Evolutionary conservation across 2,329 filamentous ascomycete species (phyloP), one percentile per base, ranked within the genome.

Genomic region (Pestalotiopsis sp.): DNA sequence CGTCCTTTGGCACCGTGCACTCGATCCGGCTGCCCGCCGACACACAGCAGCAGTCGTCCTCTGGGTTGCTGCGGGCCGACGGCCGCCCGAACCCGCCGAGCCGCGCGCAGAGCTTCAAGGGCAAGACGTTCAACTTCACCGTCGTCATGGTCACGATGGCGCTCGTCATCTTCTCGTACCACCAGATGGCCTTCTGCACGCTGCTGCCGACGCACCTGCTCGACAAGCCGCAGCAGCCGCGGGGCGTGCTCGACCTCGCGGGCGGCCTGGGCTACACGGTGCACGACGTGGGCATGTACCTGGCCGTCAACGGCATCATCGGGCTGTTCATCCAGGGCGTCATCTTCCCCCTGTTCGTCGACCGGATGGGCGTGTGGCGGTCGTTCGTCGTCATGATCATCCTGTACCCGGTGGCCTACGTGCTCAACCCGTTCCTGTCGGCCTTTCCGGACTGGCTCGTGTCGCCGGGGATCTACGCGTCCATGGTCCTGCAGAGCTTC

Each of bases 291-390:
- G 91, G 91, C 14, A 76, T 90, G 24, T 91, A 92, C 72, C 85
- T 93, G 79, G 87, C 89, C 3, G 79, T 91, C 64, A 92, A 93
- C 71, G 92, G 91, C 2, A 79, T 91, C 70, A 89, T 94, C 67
- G 91, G 91, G 0, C 84, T 94, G 1, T 83, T 91, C 72, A 89
- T 94, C 58, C 92, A 94, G 78, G 92, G 86, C 1, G 78, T 93
- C 59, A 81, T 94, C 38, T 93, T 93, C 74, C 91, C 91, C 3
- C 72, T 88, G 17, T 81, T 91, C 69, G 88, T 91, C 3, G 84
- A 87, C 66, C 85, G 82, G 70, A 81, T 93, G 14, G 91, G 91
- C 1, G 84, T 93, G 1, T 93, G 90, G 89, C 84, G 82, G 63
- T 84, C 91, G 0, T 91, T 93, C 73, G 79, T 92, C 52, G 70